Conservation (phyloP, 805 yeast species). For the Candida silvicultrix region DNA sequence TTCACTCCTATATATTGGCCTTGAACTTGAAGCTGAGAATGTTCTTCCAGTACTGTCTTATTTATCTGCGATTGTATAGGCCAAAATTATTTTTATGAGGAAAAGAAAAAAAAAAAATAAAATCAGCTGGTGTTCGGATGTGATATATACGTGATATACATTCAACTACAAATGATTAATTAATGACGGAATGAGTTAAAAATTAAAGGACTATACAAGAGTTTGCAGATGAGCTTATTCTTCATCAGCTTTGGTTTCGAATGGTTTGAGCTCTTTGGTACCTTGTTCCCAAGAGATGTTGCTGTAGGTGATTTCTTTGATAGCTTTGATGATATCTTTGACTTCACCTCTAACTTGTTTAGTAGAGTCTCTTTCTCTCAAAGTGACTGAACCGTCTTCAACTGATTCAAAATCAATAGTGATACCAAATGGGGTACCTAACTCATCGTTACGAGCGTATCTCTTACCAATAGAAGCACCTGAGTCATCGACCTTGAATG, state of each 20-base stretch:
- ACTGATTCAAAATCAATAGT: constrained; percentile 94
- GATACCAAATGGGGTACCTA: constrained; percentile 98
- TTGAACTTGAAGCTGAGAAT: not conserved
- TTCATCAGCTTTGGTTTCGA: constrained; percentile 59
- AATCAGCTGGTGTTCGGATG: not conserved
- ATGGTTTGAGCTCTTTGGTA: constrained; percentile 62
- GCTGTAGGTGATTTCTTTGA: constrained; percentile 66
- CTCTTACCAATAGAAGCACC: constrained; percentile 97
- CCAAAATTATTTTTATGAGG: not conserved
- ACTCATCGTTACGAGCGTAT: constrained; percentile 96
- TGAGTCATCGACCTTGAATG: constrained; percentile 95
- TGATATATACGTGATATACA: not conserved
- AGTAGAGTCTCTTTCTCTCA: constrained; percentile 96
- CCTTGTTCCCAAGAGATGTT: constrained; percentile 84
- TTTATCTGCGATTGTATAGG: constrained; percentile 1
- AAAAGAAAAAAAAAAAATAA: not conserved
- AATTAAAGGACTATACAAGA: not conserved
- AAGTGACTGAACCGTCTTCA: constrained; percentile 81
- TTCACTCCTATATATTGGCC: not conserved
- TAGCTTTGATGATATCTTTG: constrained; percentile 66
- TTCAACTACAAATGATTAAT: no score
- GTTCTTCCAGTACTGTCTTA: not conserved
- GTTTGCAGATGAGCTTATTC: constrained; percentile 10
- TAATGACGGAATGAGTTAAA: not conserved
- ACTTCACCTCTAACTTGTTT: constrained; percentile 92